Evolutionary conservation across 495 filamentous ascomycete genomes (phyloP).

Genomic region (Aspergillus coremiiformis): DNA sequence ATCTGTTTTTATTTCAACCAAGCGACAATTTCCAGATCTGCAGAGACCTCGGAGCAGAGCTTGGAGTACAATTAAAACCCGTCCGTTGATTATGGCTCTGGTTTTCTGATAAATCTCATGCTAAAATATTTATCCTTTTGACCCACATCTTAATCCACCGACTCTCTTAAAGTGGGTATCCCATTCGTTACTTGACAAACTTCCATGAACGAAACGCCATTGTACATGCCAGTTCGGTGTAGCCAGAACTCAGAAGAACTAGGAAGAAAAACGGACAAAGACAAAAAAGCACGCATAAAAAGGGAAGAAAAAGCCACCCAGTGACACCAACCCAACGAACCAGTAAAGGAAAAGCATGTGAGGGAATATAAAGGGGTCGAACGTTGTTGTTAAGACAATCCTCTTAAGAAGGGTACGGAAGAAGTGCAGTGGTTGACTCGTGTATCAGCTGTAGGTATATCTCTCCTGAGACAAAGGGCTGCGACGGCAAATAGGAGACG

Average conservation of each 20-base stretch:
- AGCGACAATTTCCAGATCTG: background rate
- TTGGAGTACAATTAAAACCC: too few relatives aligned
- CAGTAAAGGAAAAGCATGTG: conserved; percentile 2
- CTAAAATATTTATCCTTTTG: too few relatives aligned
- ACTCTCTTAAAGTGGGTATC: conserved; percentile 5
- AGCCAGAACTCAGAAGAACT: background rate
- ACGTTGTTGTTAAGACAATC: background rate
- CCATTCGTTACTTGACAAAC: background rate
- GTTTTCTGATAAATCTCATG: too few relatives aligned
- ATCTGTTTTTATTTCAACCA: background rate
- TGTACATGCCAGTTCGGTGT: background rate
- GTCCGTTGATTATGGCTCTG: too few relatives aligned
- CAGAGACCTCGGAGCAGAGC: too few relatives aligned
- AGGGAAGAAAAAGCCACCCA: background rate
- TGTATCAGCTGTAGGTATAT: background rate
- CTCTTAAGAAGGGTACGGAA: conserved; percentile 5
- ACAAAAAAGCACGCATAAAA: background rate
- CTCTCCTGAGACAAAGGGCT: background rate
- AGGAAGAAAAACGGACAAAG: background rate
- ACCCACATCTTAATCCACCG: background rate
- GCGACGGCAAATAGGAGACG: background rate
- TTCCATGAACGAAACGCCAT: background rate
- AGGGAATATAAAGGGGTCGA: background rate
- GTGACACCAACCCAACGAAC: background rate
- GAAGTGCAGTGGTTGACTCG: background rate